Evolutionary conservation across 495 filamentous ascomycete genomes (phyloP), one percentile per base, ranked within the genome.

Genomic region (Neurospora sp.): DNA sequence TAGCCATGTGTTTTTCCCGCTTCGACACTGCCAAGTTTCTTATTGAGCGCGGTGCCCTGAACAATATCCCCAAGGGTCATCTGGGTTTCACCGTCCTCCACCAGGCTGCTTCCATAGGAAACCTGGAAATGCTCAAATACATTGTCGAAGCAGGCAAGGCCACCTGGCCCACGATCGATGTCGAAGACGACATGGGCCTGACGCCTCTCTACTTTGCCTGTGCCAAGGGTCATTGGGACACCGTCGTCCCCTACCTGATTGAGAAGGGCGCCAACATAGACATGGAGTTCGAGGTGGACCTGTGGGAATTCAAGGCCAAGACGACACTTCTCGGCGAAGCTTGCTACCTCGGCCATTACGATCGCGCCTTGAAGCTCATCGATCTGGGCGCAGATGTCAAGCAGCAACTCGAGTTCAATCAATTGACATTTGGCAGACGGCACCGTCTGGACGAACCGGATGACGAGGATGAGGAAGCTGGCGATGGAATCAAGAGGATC

Each of bases 321-420:
- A 75, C 69, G 20, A 75, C 71, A 6, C 4, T 39, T 8, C 69
- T 75, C 18, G 74, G 71, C 2, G 74, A 75, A 40, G 68, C 71
- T 4, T 75, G 74, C 40, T 42, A 70, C 9, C 39, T 75, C 18
- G 74, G 74, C 37, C 71, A 42, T 7, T 75, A 73, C n/a, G 68
- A 59, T 9, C 59, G 42, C 42, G 75, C 73, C 12, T 3, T 61
- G 7, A 61, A 69, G 20, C 61, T 76, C 68, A 20, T 74, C 0
- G 71, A 76, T 6, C 59, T 76, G 10, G 75, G 75, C 12, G 75
- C 73, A 45, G 20, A 73, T 38, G 53, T 61, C 53, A 61, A 61
- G 27, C 53, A 61, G 12, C 22, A 35, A 0, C 53, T 61, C 14
- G 53, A 61, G 53, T 61, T 61, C 27, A 61, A 61, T 4, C 53